phyloP scores from a whole-genome alignment of 495 filamentous ascomycete species.

The Hypomontagnella submonticulosa region DNA sequence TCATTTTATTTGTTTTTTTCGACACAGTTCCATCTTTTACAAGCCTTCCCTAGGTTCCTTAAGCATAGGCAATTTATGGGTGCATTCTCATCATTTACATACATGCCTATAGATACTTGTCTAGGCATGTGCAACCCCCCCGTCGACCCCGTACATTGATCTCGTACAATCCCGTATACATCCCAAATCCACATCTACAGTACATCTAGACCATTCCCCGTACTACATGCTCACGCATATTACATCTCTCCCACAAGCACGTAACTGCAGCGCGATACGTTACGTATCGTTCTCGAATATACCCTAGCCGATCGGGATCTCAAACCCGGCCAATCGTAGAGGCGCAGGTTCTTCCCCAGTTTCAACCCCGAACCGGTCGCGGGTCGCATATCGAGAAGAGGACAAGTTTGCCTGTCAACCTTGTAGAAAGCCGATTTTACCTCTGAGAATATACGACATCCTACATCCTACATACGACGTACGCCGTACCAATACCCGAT shows the following conservation, averaged over 20 bases:
- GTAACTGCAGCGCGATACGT: constrained; percentile 25
- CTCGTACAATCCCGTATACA: constrained; percentile 3
- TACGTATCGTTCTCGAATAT: constrained; percentile 26
- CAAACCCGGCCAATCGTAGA: constrained; percentile 33
- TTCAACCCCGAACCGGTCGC: constrained; percentile 29
- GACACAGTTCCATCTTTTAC: constrained; percentile 10
- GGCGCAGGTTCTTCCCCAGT: constrained; percentile 14
- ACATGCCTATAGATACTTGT: constrained; percentile 1
- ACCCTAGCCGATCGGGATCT: constrained; percentile 30
- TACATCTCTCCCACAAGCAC: constrained; percentile 23
- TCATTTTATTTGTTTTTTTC: constrained; percentile 33
- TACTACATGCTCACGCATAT: constrained; percentile 16
- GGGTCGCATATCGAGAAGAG: constrained; percentile 29
- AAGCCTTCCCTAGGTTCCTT: constrained; percentile 17
- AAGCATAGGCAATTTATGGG: constrained; percentile 11
- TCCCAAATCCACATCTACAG: constrained; percentile 3
- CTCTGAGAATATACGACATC: no score
- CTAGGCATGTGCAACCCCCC: neutral
- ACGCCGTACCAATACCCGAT: constrained; percentile 18
- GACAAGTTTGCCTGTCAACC: constrained; percentile 35
- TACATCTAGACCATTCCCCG: neutral
- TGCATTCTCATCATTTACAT: constrained; percentile 11
- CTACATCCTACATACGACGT: no score
- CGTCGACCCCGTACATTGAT: no score
- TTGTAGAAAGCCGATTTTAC: neutral